phyloP scores from a whole-genome alignment of 352 stramenopile species.

The Pythium phragmitis region DNA sequence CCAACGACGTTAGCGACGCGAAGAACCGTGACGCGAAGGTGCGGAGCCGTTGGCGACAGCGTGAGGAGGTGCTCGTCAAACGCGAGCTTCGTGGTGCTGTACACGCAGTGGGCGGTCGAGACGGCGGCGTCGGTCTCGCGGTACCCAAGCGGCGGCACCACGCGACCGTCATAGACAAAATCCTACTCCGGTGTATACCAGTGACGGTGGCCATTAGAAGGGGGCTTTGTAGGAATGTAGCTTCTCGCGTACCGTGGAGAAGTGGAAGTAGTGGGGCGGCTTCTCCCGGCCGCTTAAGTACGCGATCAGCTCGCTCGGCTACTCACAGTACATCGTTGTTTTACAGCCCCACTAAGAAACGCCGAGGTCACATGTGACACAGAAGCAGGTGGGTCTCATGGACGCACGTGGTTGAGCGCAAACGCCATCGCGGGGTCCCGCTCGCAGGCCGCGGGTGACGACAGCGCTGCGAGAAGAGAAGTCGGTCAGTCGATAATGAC shows the following conservation, averaged over 20 bases:
- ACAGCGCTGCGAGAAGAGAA: slow-evolving; percentile 35
- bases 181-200: slow-evolving; percentile 29
- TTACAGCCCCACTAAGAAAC: too few species aligned
- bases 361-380: too few species aligned
- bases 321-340: neutral
- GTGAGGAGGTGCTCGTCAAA: slow-evolving; percentile 46
- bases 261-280: slow-evolving; percentile 48
- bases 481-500: neutral
- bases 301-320: slow-evolving; percentile 40
- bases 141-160: slow-evolving; percentile 31
- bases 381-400: too few species aligned
- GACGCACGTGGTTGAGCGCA: slow-evolving; percentile 47
- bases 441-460: slow-evolving; percentile 56
- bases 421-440: slow-evolving; percentile 37
- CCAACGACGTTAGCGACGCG: slow-evolving; percentile 70
- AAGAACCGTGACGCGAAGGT: slow-evolving; percentile 30
- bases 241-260: slow-evolving; percentile 42
- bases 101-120: slow-evolving; percentile 23
- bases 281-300: slow-evolving; percentile 28
- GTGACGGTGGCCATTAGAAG: neutral
- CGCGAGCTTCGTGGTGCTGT: slow-evolving; percentile 47
- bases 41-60: neutral
- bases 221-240: neutral
- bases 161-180: slow-evolving; percentile 57
- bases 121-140: slow-evolving; percentile 32